Evolutionary conservation across 768 basidiomycete genomes (phyloP).

Genomic region (Lactifluus rugatus): DNA sequence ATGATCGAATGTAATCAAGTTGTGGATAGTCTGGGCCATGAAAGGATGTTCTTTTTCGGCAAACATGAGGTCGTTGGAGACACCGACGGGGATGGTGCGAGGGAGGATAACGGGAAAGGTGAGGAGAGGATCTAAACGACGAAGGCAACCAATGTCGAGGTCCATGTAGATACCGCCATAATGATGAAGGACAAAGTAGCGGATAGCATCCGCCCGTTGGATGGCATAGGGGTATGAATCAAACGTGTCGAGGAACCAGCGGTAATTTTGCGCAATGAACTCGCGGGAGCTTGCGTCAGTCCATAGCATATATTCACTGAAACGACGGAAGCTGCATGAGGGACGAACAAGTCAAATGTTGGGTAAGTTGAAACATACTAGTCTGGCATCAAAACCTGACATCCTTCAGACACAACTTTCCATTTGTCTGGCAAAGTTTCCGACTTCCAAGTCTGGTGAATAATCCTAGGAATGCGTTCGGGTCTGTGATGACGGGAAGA

Average conservation of each 20-base stretch:
- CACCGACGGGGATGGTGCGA: constrained; percentile 92
- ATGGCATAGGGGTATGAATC: constrained; percentile 87
- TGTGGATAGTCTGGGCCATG: constrained; percentile 88
- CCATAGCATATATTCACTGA: constrained; percentile 94
- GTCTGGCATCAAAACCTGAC: constrained; percentile 88
- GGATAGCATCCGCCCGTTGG: constrained; percentile 94
- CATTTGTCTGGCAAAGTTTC: constrained; percentile 76
- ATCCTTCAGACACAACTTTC: constrained; percentile 71
- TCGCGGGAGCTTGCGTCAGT: constrained; percentile 84
- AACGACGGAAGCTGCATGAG: constrained; percentile 11
- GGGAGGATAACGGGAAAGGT: constrained; percentile 84
- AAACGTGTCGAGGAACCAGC: constrained; percentile 90
- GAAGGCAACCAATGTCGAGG: constrained; percentile 89
- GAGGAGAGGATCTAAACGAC: constrained; percentile 78
- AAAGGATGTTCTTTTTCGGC: constrained; percentile 78
- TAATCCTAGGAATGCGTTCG: constrained; percentile 80
- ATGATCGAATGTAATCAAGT: constrained; percentile 85
- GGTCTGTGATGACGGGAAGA: constrained; percentile 48
- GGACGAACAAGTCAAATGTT: neutral
- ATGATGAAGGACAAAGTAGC: constrained; percentile 94
- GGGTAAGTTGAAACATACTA: constrained; percentile 60
- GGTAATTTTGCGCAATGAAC: constrained; percentile 81
- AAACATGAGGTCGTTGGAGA: constrained; percentile 97
- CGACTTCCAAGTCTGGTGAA: constrained; percentile 99
- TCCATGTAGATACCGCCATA: constrained; percentile 96